These are phyloP conservation scores for Moelleriella libera DNA, from an alignment of 2,329 filamentous ascomycete genomes.

Conservation along the genomic window DNA sequence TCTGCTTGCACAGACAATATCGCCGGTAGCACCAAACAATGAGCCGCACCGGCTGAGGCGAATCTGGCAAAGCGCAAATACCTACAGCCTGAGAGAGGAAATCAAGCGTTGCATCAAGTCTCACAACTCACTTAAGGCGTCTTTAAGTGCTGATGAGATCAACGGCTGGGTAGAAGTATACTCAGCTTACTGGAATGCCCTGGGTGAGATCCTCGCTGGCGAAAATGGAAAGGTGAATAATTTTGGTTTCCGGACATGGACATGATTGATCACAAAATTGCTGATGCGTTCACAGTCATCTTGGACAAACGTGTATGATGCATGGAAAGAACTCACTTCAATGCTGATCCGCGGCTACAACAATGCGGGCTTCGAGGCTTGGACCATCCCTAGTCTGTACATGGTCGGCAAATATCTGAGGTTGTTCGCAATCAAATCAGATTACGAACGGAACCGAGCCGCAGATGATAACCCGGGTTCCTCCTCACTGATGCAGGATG, in stretches of 20 bases:
- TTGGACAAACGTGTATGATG: constrained; percentile 72
- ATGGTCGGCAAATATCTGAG: constrained; percentile 75
- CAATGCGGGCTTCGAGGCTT: constrained; percentile 62
- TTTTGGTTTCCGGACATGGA: background rate
- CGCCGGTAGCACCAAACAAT: constrained; percentile 49
- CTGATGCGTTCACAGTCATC: constrained; percentile 30
- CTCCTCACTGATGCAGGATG: constrained; percentile 52
- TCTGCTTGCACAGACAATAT: constrained; percentile 59
- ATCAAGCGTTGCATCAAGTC: constrained; percentile 59
- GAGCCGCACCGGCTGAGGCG: constrained; percentile 52
- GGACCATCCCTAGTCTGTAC: constrained; percentile 88
- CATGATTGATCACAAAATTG: background rate
- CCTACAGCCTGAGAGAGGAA: constrained; percentile 50
- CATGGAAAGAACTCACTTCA: constrained; percentile 77
- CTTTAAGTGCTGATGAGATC: constrained; percentile 51
- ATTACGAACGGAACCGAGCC: constrained; percentile 45
- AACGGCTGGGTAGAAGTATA: constrained; percentile 83
- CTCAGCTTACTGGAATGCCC: constrained; percentile 67
- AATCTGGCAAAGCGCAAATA: constrained; percentile 59
- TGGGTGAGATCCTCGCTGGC: constrained; percentile 54
- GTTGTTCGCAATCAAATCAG: constrained; percentile 80
- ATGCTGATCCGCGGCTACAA: constrained; percentile 70
- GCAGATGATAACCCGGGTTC: constrained; percentile 20
- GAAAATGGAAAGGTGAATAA: constrained; percentile 21
- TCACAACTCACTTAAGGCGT: constrained; percentile 36